Base-by-base conservation (phyloP, 2,329 filamentous ascomycete species). In the Helminthosporium solani region DNA sequence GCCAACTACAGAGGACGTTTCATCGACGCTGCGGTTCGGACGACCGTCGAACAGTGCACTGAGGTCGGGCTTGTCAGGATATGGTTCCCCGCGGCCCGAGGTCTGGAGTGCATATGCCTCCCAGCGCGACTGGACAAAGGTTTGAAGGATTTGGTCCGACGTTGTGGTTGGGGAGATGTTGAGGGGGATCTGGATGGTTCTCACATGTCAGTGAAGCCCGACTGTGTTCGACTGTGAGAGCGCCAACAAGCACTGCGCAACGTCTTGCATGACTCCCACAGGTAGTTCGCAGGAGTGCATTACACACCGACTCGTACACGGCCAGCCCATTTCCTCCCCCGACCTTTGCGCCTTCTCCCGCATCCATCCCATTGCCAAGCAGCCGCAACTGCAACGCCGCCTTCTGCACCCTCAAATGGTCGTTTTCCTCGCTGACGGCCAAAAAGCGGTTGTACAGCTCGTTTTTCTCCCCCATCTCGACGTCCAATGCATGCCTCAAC, bases 101-200 rank as follows among this genome's bases (percentile, higher is more conserved):
- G 47, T 52, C 30, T 50, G 44, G 20, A 51, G 52, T 14, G 51
- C 46, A 33, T 56, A 56, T 2, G 55, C 48, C 35, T 58, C 55
- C 53, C 53, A 57, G 20, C 52, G 20, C 12, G 47, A 47, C 38
- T 53, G 50, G 12, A 55, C 56, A 37, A 60, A 58, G 2, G 48
- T 57, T 35, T 62, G 58, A 18, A 62, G 46, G 14, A 62, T 62
- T 20, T 53, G 49, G 39, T 60, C 58, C 5, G 48, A 51, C 42
- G 54, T 46, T 34, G 48, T 52, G 2, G 49, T 58, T 19, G 58
- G 56, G n/a, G 40, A 44, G 1, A 47, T 57, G 39, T 62, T 62
- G 20, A 54, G 42, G 2, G 58, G 58, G n/a, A 58, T 51, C 23
- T 25, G 23, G 5, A 9, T 25, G 23, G 23, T n/a, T n/a, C n/a